Evolutionary conservation across 495 filamentous ascomycete genomes (phyloP).

Genomic region (Hypoxylon rickii): DNA sequence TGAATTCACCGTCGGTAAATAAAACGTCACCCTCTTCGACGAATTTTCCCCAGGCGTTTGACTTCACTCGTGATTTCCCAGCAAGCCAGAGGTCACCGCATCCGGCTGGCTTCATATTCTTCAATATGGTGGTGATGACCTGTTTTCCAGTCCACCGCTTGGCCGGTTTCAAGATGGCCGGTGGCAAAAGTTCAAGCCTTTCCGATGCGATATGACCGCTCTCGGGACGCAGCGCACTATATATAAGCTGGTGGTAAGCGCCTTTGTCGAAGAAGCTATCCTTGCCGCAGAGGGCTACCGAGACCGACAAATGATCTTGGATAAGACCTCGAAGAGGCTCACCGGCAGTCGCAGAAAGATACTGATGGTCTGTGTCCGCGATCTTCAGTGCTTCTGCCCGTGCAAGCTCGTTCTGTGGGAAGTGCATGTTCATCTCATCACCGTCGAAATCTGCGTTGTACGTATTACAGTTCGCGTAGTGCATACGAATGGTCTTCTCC

Average conservation of each 20-base stretch:
- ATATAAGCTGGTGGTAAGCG: slow-evolving; percentile 92
- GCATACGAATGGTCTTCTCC: slow-evolving; percentile 98
- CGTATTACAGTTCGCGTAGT: slow-evolving; percentile 99
- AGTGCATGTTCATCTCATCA: slow-evolving; percentile 99
- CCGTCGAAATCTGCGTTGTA: slow-evolving; percentile 99
- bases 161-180: slow-evolving; percentile 80
- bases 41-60: slow-evolving; percentile 69
- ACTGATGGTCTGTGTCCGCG: slow-evolving; percentile 96
- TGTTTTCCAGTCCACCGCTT: slow-evolving; percentile 98
- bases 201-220: slow-evolving; percentile 73
- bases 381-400: slow-evolving; percentile 88
- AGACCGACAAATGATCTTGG: slow-evolving; percentile 97
- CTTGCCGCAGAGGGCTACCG: slow-evolving; percentile 84
- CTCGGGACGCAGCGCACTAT: slow-evolving; percentile 87
- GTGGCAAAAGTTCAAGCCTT: slow-evolving; percentile 76
- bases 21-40: slow-evolving; percentile 75
- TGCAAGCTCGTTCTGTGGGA: slow-evolving; percentile 95
- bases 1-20: slow-evolving; percentile 83
- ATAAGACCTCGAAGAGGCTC: slow-evolving; percentile 96
- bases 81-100: slow-evolving; percentile 79
- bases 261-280: slow-evolving; percentile 90
- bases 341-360: slow-evolving; percentile 90
- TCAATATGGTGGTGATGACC: slow-evolving; percentile 87
- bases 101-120: slow-evolving; percentile 79
- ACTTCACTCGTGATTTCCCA: slow-evolving; percentile 74